Conservation (phyloP, 176 grass and related monocot species). For the Triticum monococcum region DNA sequence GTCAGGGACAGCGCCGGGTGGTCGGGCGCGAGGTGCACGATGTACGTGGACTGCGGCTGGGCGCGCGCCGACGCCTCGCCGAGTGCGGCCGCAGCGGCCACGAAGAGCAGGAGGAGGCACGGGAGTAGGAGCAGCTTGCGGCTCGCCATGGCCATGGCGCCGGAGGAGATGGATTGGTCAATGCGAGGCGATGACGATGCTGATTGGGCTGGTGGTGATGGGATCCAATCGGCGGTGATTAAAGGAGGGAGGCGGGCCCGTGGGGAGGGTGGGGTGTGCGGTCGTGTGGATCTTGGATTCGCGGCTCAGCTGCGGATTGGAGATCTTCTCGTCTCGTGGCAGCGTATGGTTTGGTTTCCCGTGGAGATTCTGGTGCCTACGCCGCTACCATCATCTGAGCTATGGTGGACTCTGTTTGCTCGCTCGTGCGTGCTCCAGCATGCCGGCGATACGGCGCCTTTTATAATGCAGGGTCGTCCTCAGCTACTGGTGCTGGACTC, state of each 20-base stretch:
- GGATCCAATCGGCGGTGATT: neutral
- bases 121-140: neutral
- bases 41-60: conserved; percentile 35
- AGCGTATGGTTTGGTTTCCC: neutral
- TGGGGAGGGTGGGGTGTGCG: neutral
- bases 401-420: too few relatives aligned
- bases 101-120: neutral
- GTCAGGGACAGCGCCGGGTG: conserved; percentile 32
- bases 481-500: too few relatives aligned
- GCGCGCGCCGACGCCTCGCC: rapidly evolving
- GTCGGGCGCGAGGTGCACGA: conserved; percentile 33
- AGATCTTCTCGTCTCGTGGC: neutral
- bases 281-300: conserved; percentile 8
- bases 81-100: neutral
- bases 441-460: too few relatives aligned
- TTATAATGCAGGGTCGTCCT: too few relatives aligned
- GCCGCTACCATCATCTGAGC: too few relatives aligned
- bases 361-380: neutral
- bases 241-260: neutral
- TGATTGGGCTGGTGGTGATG: neutral
- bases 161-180: conserved; percentile 3
- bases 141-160: conserved; percentile 21
- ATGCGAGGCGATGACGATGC: neutral
- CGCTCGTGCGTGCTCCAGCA: too few relatives aligned
- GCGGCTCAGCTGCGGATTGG: neutral